These are phyloP conservation scores for Kodamaea neixiangensis DNA, from an alignment of 805 yeast genomes.

Conservation along the genomic window DNA sequence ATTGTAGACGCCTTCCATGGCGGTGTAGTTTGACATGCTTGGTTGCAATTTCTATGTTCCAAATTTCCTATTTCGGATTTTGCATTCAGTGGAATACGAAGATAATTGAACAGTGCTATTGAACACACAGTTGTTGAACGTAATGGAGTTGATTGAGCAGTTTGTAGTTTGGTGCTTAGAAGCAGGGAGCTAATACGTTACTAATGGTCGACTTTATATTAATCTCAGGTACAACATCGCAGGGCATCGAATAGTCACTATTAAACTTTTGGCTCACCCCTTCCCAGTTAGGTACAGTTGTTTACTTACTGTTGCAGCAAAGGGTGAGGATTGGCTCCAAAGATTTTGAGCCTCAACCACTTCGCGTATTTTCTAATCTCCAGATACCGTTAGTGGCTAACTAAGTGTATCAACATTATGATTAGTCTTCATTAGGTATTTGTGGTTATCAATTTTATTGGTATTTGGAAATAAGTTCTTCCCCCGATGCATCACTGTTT, in stretches of 20 bases:
- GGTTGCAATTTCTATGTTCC: not conserved
- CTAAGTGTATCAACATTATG: not conserved
- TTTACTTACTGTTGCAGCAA: not conserved
- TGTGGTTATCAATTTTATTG: not conserved
- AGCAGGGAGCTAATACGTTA: too few species aligned
- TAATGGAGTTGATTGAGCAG: too few species aligned
- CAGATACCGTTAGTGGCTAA: not conserved
- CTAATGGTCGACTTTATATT: not conserved
- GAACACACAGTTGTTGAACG: not conserved
- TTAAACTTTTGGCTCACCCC: not conserved
- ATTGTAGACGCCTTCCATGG: constrained; percentile 14
- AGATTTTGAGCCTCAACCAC: not conserved
- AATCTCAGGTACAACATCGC: not conserved
- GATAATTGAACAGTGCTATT: not conserved
- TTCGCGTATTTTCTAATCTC: not conserved
- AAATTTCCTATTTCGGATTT: not conserved
- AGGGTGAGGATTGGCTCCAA: not conserved
- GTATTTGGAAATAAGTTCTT: not conserved
- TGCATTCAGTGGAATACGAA: not conserved
- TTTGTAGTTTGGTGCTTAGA: too few species aligned
- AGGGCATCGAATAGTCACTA: not conserved
- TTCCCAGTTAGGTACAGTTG: not conserved
- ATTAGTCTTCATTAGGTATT: not conserved
- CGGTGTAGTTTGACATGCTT: constrained; percentile 8
- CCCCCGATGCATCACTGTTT: not conserved